Conservation (phyloP, 257 asterid genomes). For the Penstemon davidsonii region DNA sequence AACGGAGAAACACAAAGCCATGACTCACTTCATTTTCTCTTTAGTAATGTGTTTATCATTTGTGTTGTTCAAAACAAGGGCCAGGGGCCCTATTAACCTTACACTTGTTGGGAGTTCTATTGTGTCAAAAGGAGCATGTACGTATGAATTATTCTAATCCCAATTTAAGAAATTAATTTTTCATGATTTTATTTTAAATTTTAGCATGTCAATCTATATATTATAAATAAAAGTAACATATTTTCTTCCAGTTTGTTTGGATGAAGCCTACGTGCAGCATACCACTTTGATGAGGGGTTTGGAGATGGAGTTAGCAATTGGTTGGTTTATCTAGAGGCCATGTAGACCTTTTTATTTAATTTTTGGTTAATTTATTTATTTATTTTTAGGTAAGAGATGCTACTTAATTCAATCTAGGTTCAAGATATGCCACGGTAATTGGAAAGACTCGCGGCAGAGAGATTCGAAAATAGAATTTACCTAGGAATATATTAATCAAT, state of each 20-base stretch:
- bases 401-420: no score
- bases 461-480: no score
- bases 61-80: neutral
- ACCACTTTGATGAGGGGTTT: slow-evolving; percentile 13
- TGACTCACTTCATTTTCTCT: no score
- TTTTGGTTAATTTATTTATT: neutral
- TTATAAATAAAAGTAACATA: neutral
- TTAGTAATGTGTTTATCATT: no score
- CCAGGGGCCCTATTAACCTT: neutral
- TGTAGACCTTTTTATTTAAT: neutral
- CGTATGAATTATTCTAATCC: neutral
- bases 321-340: slow-evolving; percentile 12
- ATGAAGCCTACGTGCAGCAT: slow-evolving; percentile 25
- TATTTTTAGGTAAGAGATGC: no score
- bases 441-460: no score
- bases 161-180: neutral
- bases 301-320: slow-evolving; percentile 8
- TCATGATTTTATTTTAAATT: neutral
- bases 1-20: neutral
- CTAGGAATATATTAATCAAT: no score
- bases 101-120: slow-evolving; percentile 13
- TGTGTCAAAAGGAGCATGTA: slow-evolving; percentile 12
- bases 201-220: no score
- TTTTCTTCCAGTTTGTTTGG: slow-evolving; percentile 20
- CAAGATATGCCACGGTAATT: no score